These are phyloP conservation scores for Strigomonas culicis DNA, from an alignment of 208 protist genomes.

Conservation along the genomic window DNA sequence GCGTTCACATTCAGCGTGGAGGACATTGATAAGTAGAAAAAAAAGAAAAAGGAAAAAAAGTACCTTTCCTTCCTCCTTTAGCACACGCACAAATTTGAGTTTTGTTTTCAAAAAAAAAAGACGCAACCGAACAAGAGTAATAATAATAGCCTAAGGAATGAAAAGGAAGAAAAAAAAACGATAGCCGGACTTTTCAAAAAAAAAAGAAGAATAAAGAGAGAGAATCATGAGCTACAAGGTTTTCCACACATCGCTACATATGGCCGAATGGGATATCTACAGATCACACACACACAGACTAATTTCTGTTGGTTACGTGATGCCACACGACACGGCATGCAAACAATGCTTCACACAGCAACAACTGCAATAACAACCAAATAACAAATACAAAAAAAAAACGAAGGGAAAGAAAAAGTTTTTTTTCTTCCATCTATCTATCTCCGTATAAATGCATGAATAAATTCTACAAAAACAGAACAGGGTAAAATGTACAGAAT, in stretches of 20 bases:
- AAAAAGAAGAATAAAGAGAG: neutral
- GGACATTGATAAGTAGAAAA: conserved; percentile 4
- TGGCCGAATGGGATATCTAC: no score
- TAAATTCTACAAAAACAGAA: no score
- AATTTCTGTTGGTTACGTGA: no score
- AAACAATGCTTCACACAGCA: no score
- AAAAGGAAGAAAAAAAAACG: conserved; percentile 11
- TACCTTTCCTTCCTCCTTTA: neutral
- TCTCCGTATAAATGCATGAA: neutral
- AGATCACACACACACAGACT: no score
- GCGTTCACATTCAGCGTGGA: conserved; percentile 62
- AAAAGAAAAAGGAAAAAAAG: neutral
- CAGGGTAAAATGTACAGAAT: no score
- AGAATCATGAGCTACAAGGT: no score
- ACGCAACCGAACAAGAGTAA: conserved; percentile 11
- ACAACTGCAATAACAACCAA: no score
- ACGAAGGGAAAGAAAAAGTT: conserved; percentile 1
- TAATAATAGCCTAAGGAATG: conserved; percentile 10
- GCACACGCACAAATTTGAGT: neutral
- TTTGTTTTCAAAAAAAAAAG: conserved; percentile 1
- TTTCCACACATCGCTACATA: no score
- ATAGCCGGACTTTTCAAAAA: neutral
- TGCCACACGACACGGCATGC: no score
- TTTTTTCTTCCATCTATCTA: conserved; percentile 1
- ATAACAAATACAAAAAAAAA: conserved; percentile 3